Evolutionary conservation across 2,329 filamentous ascomycete genomes (phyloP), one percentile per base, ranked within the genome.

Genomic region (Mycogone perniciosa): DNA sequence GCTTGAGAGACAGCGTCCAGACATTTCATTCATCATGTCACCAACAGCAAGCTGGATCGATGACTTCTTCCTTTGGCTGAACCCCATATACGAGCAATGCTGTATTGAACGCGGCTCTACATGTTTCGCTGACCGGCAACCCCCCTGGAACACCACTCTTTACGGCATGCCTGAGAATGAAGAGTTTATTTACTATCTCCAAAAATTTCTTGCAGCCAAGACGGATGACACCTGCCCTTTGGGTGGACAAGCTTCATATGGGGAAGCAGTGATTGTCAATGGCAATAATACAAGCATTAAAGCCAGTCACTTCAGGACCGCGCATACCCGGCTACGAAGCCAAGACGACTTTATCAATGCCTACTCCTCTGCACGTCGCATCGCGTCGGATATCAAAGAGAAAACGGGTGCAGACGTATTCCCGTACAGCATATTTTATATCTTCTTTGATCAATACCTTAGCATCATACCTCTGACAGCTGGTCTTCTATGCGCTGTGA

Each of bases 361-460:
- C 0, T 96, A 97, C 67, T 83, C 86, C 5, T 82, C 92, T 1
- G 93, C 93, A 3, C 87, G 92, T 13, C 88, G 93, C 54, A 96
- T 99, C 56, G 84, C 92, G 0, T 72, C 82, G 9, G 85, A 87
- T 30, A 84, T 99, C 46, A 85, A 79, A 10, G 70, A 79, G 48
- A 76, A 79, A 46, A 91, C 90, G 4, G 80, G 84, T 5, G 82
- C 88, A 26, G 84, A 93, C 27, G 85, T 99, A 3, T 99, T 99
- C 76, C 89, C 93, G 0, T 99, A 99, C 73, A 95, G 89, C 59
- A 85, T 96, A 54, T 96, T 96, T 67, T 99, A 99, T 73, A 91
- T 99, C 66, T 99, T 97, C 79, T 99, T 99, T 66, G 93, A 99
- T 65, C 93, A 97, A 66, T 99, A 99, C 64, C 80, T 89, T 5